phyloP scores from a whole-genome alignment of 345 rosid genomes.

The Arabidopsis thaliana region TAIR10.1 NC_003076.8:9330001-9330500 shows the following conservation, averaged over 20 bases:
- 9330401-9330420: not conserved
- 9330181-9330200: not conserved
- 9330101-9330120: not conserved
- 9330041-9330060: not conserved
- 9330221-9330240: not conserved
- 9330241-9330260: not conserved
- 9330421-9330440: not conserved
- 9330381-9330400: not conserved
- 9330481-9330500: not conserved
- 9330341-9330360: not conserved
- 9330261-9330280: not conserved
- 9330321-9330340: not conserved
- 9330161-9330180: no score
- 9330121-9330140: not conserved
- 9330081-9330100: not conserved
- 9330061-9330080: not conserved
- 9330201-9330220: not conserved
- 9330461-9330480: conserved; percentile 2
- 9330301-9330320: no score
- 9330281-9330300: not conserved
- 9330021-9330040: not conserved
- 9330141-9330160: not conserved
- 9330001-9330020: no score
- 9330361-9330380: not conserved
- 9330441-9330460: not conserved